Evolutionary conservation across 1,284 basidiomycete genomes (phyloP).

Genomic region (Irpex sp.): DNA sequence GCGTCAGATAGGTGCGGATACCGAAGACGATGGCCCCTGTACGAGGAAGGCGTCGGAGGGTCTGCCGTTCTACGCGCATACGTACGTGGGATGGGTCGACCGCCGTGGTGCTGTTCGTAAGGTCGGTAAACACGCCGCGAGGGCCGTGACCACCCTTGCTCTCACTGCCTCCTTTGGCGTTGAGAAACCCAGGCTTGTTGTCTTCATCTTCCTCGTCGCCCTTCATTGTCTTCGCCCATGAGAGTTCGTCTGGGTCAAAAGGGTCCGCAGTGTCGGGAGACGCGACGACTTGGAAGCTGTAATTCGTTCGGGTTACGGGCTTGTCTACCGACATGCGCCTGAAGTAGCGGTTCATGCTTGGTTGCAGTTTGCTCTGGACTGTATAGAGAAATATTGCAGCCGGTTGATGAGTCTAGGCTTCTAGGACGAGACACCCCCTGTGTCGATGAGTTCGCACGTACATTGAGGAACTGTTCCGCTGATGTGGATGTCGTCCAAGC

Average conservation of each 20-base stretch:
- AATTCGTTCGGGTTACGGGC: constrained; percentile 73
- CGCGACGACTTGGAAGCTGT: constrained; percentile 56
- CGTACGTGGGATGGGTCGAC: constrained; percentile 46
- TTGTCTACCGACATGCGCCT: constrained; percentile 59
- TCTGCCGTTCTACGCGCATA: constrained; percentile 71
- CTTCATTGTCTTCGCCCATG: constrained; percentile 62
- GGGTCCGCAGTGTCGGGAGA: constrained; percentile 24
- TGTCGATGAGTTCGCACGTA: constrained; percentile 30
- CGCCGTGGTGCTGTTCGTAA: constrained; percentile 12
- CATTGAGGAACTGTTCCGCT: constrained; percentile 70
- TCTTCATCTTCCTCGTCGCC: constrained; percentile 54
- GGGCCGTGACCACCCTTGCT: not conserved
- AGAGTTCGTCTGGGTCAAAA: constrained; percentile 62
- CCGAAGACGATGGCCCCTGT: constrained; percentile 76
- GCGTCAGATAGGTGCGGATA: constrained; percentile 70
- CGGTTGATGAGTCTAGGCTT: not conserved
- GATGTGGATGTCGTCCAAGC: constrained; percentile 71
- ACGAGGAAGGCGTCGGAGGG: constrained; percentile 60
- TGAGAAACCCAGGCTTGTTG: constrained; percentile 22
- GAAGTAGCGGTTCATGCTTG: constrained; percentile 70
- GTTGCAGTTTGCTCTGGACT: constrained; percentile 65
- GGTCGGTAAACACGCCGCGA: not conserved
- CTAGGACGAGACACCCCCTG: not conserved
- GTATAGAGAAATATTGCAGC: constrained; percentile 4
- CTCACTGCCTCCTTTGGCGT: constrained; percentile 10